Conservation (phyloP, 2,329 filamentous ascomycete species). For the Sphaceloma murrayae region DNA sequence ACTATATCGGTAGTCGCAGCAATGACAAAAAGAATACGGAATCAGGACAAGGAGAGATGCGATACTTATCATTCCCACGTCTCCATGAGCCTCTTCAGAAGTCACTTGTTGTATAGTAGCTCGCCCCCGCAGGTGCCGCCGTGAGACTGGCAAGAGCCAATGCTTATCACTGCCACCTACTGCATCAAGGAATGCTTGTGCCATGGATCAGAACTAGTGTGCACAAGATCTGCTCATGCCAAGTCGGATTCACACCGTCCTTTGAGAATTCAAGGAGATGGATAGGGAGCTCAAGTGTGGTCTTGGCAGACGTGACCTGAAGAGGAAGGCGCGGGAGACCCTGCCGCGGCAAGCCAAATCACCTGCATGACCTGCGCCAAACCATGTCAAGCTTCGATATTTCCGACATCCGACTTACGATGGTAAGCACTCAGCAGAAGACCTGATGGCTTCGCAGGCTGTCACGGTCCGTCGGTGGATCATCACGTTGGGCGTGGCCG, state of each 20-base stretch:
- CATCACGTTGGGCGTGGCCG: slow-evolving; percentile 46
- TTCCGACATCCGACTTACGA: background rate
- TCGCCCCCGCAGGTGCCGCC: slow-evolving; percentile 5
- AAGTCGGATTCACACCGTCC: slow-evolving; percentile 12
- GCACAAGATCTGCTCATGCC: slow-evolving; percentile 6
- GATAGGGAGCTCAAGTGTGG: background rate
- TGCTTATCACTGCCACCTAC: slow-evolving; percentile 15
- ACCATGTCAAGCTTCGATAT: background rate
- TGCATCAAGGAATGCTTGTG: slow-evolving; percentile 11
- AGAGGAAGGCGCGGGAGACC: slow-evolving; percentile 4
- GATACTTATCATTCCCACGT: no score
- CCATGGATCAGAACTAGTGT: background rate
- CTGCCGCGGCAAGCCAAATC: background rate
- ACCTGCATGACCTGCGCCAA: background rate
- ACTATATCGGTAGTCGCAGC: no score
- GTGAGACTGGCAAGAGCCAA: slow-evolving; percentile 5
- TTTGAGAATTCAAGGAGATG: background rate
- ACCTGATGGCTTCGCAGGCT: slow-evolving; percentile 22
- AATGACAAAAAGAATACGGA: no score
- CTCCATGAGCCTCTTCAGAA: no score
- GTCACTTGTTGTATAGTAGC: no score
- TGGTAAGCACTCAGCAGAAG: background rate
- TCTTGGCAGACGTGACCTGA: slow-evolving; percentile 10
- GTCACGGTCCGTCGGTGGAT: slow-evolving; percentile 39
- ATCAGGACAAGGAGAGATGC: no score